Evolutionary conservation across 2,329 filamentous ascomycete genomes (phyloP), one percentile per base, ranked within the genome.

Genomic region (Trichothecium roseum): DNA sequence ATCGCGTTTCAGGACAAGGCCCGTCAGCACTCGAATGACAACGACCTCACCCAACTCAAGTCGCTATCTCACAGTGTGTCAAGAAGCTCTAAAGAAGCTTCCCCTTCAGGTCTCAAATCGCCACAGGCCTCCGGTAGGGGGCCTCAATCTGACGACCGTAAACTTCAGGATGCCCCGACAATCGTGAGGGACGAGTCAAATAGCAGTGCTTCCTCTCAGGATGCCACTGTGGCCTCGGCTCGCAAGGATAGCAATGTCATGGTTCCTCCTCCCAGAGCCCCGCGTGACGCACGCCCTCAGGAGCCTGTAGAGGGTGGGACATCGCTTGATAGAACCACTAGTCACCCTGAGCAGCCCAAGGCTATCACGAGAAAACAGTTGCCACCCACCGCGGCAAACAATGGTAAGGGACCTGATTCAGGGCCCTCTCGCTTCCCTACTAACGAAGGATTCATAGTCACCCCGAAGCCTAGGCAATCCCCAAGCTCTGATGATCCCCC

Each of bases 1-100:
- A 94, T 94, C 48, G 83, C 86, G 16, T 93, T 87, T 53, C 86
- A 94, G 54, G 85, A 94, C 49, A 91, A 88, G 57, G 75, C 76
- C 2, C 74, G 83, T 3, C 52, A 58, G 32, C 22, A 49, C 14
- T 78, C 78, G 1, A 74, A 77, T 3, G 74, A 80, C 9, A 60
- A 75, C 17, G 66, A 74, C 20, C 71, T 69, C 27, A 62, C 68
- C 2, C 64, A 72, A 32, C 59, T 65, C 17, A 78, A 66, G 48
- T 57, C 60, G 33, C 60, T 63, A 38, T 57, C 52, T 42, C 69
- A 59, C 47, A 71, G 61, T 54, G 59, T 60, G 30, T 73, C 60
- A 36, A 73, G 66, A 48, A 61, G 48, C 46, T 26, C 40, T 41
- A 18, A 45, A 34, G 18, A 55, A 48, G 27, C 57, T 10, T 43